Base-by-base conservation (phyloP, 805 yeast species). In the Ogataea neopini region DNA sequence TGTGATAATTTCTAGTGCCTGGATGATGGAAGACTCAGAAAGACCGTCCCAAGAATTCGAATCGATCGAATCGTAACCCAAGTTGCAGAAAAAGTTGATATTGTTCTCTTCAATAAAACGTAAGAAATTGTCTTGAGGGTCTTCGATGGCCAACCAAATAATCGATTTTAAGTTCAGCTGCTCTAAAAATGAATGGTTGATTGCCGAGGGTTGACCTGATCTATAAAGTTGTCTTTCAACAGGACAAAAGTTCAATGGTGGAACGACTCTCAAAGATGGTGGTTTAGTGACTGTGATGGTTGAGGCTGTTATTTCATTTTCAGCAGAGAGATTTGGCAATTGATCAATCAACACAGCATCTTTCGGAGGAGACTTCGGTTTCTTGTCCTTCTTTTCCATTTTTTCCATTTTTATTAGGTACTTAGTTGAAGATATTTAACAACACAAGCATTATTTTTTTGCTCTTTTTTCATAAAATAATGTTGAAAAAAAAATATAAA, bases 41-140 rank as follows among this genome's bases (percentile, higher is more conserved):
- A 92, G 73, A 9, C 96, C 92, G 66, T 94, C 98, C 99, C 99
- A 92, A 2, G 98, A 97, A 60, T 91, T 90, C 17, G 66, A 59
- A 42, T 67, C 70, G 10, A 67, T 60, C 13, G 64, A 59, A 53
- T 76, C 80, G 54, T 76, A 81, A 17, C 89, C 80, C 52, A 85
- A 82, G 57, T 90, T 96, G 65, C 88, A 94, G 65, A 87, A 92
- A 39, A 94, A 73, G 51, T 78, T 77, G 51, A 94, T 89, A 49
- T 80, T 77, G 56, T 84, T 76, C 18, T 75, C 78, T 50, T 84
- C 88, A 39, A 91, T 87, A 64, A 88, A 94, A 59, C 84, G 91
- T 45, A 90, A 69, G 53, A 94, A 80, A 42, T 84, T 86, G 59
- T 92, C 98, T 50, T 82, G 86, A 0, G 99, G 99, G 64, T 92